Percentiles rank a stretch among this genome's conserved stretches.
Evolutionary conservation across 2,329 filamentous ascomycete genomes (phyloP).

Genomic region (Fusarium mundagurra): DNA sequence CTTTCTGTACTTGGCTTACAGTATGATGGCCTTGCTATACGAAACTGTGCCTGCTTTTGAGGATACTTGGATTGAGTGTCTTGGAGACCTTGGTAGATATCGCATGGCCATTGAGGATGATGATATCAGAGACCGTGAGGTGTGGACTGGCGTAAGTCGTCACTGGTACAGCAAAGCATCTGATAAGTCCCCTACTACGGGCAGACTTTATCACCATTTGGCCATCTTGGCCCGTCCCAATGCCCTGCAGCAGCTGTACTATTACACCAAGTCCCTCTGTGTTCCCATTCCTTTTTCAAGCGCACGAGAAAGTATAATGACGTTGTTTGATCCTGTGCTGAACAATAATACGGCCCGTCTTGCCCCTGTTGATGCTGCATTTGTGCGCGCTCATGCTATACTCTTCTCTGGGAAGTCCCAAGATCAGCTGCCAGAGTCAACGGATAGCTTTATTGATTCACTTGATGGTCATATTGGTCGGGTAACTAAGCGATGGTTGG

Average conservation of each 20-base stretch:
- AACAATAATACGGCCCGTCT: constrained; percentile 49
- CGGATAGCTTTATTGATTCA: constrained; percentile 59
- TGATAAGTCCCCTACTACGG: constrained; percentile 77
- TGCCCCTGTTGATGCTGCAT: constrained; percentile 62
- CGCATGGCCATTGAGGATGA: constrained; percentile 91
- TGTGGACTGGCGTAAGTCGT: constrained; percentile 82
- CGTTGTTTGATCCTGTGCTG: constrained; percentile 71
- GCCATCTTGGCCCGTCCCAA: constrained; percentile 80
- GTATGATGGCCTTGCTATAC: constrained; percentile 86
- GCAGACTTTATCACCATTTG: constrained; percentile 87
- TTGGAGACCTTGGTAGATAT: constrained; percentile 87
- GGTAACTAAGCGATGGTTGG: constrained; percentile 61
- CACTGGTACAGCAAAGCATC: constrained; percentile 89
- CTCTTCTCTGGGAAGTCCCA: constrained; percentile 65
- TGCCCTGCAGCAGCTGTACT: constrained; percentile 75
- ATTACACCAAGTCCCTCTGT: constrained; percentile 76
- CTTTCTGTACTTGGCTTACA: constrained; percentile 90
- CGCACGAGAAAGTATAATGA: constrained; percentile 76
- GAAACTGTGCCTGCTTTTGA: constrained; percentile 86
- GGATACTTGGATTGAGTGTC: constrained; percentile 92
- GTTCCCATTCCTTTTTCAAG: constrained; percentile 73
- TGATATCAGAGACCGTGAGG: constrained; percentile 77
- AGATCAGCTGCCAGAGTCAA: constrained; percentile 57
- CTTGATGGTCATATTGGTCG: constrained; percentile 68
- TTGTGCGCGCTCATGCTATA: constrained; percentile 71